Base-by-base conservation (phyloP, 371 early-diverging fungal species). In the Mucor piriformis region DNA sequence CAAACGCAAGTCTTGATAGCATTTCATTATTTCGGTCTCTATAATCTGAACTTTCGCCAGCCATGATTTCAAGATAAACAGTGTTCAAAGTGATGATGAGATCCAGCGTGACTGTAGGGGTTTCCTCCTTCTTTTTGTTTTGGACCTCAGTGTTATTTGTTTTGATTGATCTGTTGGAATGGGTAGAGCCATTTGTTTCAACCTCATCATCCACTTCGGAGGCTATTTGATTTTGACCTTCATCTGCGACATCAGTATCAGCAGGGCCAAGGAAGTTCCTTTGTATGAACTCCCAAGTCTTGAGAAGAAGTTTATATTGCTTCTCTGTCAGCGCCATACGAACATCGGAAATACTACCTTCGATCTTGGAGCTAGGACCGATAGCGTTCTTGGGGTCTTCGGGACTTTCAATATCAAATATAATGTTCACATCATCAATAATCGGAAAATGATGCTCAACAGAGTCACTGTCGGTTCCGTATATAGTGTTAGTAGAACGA, bases 371-470 rank as follows among this genome's bases (percentile, higher is more conserved):
- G 7, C 71, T 72, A 0, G 86, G 82, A 3, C 83, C 73, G 6
- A 57, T 55, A 7, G 46, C 58, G 0, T 66, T 66, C 15, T 62
- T 54, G 2, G 63, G 53, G n/a, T 63, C 46, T 21, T 73, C 73
- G 4, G 70, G 77, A 7, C 50, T 73, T 38, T 74, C 69, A 52
- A 90, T 80, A 34, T 87, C 81, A 62, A 93, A 84, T 10, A 77
- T 67, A 29, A 94, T 83, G 64, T 92, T 87, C 5, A 95, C 83
- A 68, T 95, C 88, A 43, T 94, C 90, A 25, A 96, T 84, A 47
- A 96, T 91, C 50, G 91, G 86, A 24, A 90, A 70, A 23, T 59
- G 66, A 58, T 85, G 84, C 4, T 66, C 63, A 8, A 24, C 6
- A 3, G 13, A 2, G 54, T 69, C 38, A 11, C 24, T 42, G 6